A percentile compares a stretch with the other conserved stretches of the same genome.
These are phyloP conservation scores for Colletotrichum echinochloae DNA, from an alignment of 2,329 filamentous ascomycete species.

Conservation along the genomic window DNA sequence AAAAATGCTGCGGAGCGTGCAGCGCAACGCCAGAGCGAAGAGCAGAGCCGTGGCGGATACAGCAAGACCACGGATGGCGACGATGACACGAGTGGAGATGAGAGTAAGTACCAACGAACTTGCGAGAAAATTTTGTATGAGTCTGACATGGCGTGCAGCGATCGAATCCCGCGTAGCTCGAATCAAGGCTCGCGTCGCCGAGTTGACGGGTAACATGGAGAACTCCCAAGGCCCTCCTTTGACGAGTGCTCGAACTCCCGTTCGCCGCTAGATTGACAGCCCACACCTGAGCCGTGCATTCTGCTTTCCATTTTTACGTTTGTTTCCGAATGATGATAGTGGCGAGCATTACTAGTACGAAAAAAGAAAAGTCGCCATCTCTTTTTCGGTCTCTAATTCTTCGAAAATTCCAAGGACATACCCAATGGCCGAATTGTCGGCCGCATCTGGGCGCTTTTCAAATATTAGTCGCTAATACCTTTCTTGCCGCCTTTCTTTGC, in stretches of 20 bases:
- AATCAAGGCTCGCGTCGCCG: slow-evolving; percentile 96
- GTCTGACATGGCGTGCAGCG: slow-evolving; percentile 64
- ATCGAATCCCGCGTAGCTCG: slow-evolving; percentile 97
- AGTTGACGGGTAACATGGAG: slow-evolving; percentile 89
- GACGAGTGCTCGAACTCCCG: slow-evolving; percentile 34
- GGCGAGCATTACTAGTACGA: slow-evolving; percentile 9
- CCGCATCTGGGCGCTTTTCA: slow-evolving; percentile 24
- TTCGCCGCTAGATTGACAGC: slow-evolving; percentile 30
- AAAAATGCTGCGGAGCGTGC: slow-evolving; percentile 92
- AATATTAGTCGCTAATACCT: slow-evolving; percentile 34
- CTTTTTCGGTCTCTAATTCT: slow-evolving; percentile 30
- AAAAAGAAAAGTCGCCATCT: neutral
- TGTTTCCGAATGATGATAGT: slow-evolving; percentile 17
- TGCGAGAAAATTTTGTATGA: neutral
- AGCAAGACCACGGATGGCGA: slow-evolving; percentile 73
- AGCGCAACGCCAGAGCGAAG: slow-evolving; percentile 72
- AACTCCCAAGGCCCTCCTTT: slow-evolving; percentile 53
- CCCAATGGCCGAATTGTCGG: slow-evolving; percentile 12
- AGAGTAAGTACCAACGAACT: slow-evolving; percentile 74
- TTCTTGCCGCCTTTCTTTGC: slow-evolving; percentile 36
- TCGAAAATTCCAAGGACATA: slow-evolving; percentile 7
- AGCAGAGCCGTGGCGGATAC: slow-evolving; percentile 69
- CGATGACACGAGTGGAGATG: slow-evolving; percentile 94
- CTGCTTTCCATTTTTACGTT: neutral
- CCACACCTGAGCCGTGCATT: neutral